Percentiles rank a stretch among this genome's conserved stretches.
These are phyloP conservation scores for Cryptomeria japonica DNA, from an alignment of 75 land plant genomes.

Conservation along the genomic window DNA sequence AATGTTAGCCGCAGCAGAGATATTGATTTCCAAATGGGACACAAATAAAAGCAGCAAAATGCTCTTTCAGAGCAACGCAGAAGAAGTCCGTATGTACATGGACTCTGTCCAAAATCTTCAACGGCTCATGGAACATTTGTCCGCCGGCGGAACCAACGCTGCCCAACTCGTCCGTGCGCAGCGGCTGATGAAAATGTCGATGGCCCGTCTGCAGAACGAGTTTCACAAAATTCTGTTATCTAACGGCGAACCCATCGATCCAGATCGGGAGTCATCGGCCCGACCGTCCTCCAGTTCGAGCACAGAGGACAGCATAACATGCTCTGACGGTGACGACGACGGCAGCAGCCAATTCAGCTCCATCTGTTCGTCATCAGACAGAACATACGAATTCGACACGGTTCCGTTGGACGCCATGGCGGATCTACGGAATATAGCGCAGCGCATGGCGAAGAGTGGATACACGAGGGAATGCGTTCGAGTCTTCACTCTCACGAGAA, in stretches of 20 bases:
- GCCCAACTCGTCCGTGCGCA: constrained; percentile 51
- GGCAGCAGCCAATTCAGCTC: too few relatives aligned
- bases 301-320: neutral
- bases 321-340: neutral
- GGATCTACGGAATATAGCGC: constrained; percentile 58
- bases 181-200: constrained; percentile 54
- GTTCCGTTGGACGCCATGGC: constrained; percentile 30
- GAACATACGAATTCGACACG: constrained; percentile 19
- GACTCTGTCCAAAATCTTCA: constrained; percentile 29
- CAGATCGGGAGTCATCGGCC: neutral
- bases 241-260: constrained; percentile 16
- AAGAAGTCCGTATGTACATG: constrained; percentile 31
- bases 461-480: constrained; percentile 61
- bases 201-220: constrained; percentile 69
- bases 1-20: neutral
- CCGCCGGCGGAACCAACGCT: constrained; percentile 5
- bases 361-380: neutral
- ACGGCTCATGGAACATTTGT: constrained; percentile 31
- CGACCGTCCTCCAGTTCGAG: neutral
- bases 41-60: neutral
- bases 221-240: constrained; percentile 46
- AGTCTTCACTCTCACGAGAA: constrained; percentile 42
- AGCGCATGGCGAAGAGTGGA: constrained; percentile 52
- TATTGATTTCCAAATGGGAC: neutral
- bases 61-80: constrained; percentile 22